Percentiles rank a stretch among this genome's conserved stretches.
Evolutionary conservation across 352 stramenopile species (phyloP).

Genomic region (Phytopythium montanum): DNA sequence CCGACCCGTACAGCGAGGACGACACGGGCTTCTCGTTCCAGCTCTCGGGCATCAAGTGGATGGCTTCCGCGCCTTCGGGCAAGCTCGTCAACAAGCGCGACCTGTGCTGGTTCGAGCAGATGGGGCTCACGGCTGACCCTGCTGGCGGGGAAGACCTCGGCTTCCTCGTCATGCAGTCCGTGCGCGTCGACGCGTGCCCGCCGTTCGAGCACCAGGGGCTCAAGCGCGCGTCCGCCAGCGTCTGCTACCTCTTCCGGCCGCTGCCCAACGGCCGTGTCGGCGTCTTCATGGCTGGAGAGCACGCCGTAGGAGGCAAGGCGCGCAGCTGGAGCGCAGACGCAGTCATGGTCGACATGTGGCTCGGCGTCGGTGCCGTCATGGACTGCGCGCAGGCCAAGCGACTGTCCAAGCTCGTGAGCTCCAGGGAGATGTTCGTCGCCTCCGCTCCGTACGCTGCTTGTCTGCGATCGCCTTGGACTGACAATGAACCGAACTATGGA

Average conservation of each 20-base stretch:
- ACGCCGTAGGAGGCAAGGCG: slow-evolving; percentile 49
- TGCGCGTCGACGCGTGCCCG: slow-evolving; percentile 46
- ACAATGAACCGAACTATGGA: too few relatives aligned
- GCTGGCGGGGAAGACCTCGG: slow-evolving; percentile 51
- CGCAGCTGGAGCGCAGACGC: slow-evolving; percentile 51
- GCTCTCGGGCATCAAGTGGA: slow-evolving; percentile 62
- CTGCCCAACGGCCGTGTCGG: slow-evolving; percentile 41
- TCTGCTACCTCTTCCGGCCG: slow-evolving; percentile 66
- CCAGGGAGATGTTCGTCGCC: slow-evolving; percentile 48
- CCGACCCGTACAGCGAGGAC: slow-evolving; percentile 46
- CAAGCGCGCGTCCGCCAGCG: slow-evolving; percentile 40
- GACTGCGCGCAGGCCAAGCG: slow-evolving; percentile 60
- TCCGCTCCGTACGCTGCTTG: slow-evolving; percentile 32
- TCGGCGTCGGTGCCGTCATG: slow-evolving; percentile 45
- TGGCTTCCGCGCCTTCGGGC: slow-evolving; percentile 34
- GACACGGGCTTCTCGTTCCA: slow-evolving; percentile 49
- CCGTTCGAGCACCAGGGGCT: slow-evolving; percentile 53
- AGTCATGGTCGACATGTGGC: slow-evolving; percentile 58
- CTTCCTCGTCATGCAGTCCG: slow-evolving; percentile 61
- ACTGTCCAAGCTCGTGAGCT: slow-evolving; percentile 43
- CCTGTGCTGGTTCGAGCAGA: slow-evolving; percentile 61
- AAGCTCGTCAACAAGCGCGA: slow-evolving; percentile 68
- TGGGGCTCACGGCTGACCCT: slow-evolving; percentile 41
- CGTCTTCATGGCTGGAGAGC: slow-evolving; percentile 64
- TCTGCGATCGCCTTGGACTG: background rate